Evolutionary conservation across 805 yeast genomes (phyloP).

Genomic region (Candida maltosa): DNA sequence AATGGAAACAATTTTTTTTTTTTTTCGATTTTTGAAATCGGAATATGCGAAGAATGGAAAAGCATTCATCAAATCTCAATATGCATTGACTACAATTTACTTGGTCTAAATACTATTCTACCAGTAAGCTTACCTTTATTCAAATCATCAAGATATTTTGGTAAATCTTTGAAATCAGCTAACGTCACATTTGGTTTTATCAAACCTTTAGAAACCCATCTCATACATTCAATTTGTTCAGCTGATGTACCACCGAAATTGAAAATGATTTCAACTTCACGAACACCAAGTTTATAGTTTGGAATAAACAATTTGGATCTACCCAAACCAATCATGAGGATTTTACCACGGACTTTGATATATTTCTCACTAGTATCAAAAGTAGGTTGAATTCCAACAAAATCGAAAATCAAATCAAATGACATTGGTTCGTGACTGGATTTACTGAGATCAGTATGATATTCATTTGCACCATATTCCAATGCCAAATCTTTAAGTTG

Average conservation of each 20-base stretch:
- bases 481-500: conserved; percentile 24
- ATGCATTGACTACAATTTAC: conserved; percentile 6
- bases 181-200: conserved; percentile 33
- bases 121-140: conserved; percentile 38
- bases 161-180: conserved; percentile 31
- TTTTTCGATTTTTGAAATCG: background rate
- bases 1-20: background rate
- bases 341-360: conserved; percentile 32
- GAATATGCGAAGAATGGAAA: conserved; percentile 4
- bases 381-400: conserved; percentile 33
- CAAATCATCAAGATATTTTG: conserved; percentile 31
- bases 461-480: conserved; percentile 40
- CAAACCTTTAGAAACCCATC: conserved; percentile 38
- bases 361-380: conserved; percentile 25
- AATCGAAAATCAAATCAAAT: conserved; percentile 40
- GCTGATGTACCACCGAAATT: conserved; percentile 43
- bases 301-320: conserved; percentile 24
- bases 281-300: conserved; percentile 34
- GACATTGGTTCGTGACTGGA: conserved; percentile 25
- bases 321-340: conserved; percentile 44
- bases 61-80: background rate
- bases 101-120: conserved; percentile 37
- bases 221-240: conserved; percentile 42
- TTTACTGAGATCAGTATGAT: conserved; percentile 26
- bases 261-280: conserved; percentile 38